Percentiles rank a stretch among this genome's conserved stretches.
Evolutionary conservation across 768 basidiomycete genomes (phyloP).

Genomic region (Suillus luteus): DNA sequence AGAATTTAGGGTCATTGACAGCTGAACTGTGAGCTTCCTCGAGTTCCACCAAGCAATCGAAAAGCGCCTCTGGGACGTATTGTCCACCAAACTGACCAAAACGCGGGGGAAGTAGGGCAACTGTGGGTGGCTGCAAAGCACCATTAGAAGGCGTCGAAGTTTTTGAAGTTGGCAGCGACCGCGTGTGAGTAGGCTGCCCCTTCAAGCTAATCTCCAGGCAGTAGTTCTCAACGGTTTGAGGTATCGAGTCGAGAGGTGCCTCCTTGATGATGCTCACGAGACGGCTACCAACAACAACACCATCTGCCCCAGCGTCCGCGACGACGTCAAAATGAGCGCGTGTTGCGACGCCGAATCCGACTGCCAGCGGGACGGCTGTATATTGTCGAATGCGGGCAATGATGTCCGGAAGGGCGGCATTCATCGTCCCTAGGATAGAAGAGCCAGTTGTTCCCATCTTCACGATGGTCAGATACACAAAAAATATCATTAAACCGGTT

Average conservation of each 20-base stretch:
- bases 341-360: slow-evolving; percentile 95
- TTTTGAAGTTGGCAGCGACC: slow-evolving; percentile 5
- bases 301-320: slow-evolving; percentile 88
- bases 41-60: slow-evolving; percentile 88
- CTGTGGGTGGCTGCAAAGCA: background rate
- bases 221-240: slow-evolving; percentile 65
- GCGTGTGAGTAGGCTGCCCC: slow-evolving; percentile 29
- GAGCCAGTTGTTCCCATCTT: slow-evolving; percentile 99
- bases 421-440: slow-evolving; percentile 69
- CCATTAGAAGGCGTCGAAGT: slow-evolving; percentile 5
- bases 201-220: slow-evolving; percentile 69
- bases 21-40: slow-evolving; percentile 90
- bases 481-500: background rate
- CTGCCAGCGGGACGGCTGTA: slow-evolving; percentile 83
- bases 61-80: slow-evolving; percentile 95
- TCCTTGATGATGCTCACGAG: slow-evolving; percentile 80
- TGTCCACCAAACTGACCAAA: slow-evolving; percentile 98
- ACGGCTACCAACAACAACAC: slow-evolving; percentile 90
- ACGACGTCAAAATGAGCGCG: slow-evolving; percentile 87
- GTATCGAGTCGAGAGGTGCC: slow-evolving; percentile 49
- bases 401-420: slow-evolving; percentile 77
- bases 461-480: slow-evolving; percentile 18
- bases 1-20: slow-evolving; percentile 84
- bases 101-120: slow-evolving; percentile 64
- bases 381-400: slow-evolving; percentile 80